Evolutionary conservation across 345 rosid species (phyloP).

Genomic region (Noccaea caerulescens): DNA sequence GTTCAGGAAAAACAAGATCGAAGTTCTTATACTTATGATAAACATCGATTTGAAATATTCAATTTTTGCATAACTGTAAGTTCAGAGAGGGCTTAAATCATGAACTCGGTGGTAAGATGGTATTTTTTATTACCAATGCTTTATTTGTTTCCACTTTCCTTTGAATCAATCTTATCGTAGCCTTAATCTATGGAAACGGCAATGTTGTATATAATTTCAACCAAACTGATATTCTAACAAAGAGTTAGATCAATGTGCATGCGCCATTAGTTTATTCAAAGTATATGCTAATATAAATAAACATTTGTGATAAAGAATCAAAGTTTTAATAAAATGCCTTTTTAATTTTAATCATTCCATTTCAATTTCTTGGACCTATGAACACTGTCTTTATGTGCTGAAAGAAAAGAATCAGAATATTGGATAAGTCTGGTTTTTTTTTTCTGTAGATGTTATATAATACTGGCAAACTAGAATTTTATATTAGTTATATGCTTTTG

Average conservation of each 20-base stretch:
- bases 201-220: neutral
- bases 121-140: too few relatives aligned
- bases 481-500: neutral
- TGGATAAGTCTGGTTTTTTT: constrained; percentile 30
- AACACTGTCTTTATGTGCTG: constrained; percentile 36
- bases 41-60: too few relatives aligned
- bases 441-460: neutral
- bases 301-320: constrained; percentile 6
- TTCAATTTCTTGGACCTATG: constrained; percentile 26
- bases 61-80: too few relatives aligned
- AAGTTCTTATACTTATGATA: too few relatives aligned
- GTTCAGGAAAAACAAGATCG: neutral
- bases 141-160: neutral
- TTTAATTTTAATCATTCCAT: neutral
- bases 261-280: constrained; percentile 13
- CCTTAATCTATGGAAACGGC: neutral
- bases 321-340: neutral
- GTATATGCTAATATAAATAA: neutral
- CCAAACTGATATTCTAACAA: constrained; percentile 12
- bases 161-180: neutral
- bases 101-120: too few relatives aligned
- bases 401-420: constrained; percentile 40
- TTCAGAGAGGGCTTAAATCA: too few relatives aligned
- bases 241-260: neutral
- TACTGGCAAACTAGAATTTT: neutral